phyloP scores from a whole-genome alignment of 345 rosid genomes.

The Salix dunnii region DNA sequence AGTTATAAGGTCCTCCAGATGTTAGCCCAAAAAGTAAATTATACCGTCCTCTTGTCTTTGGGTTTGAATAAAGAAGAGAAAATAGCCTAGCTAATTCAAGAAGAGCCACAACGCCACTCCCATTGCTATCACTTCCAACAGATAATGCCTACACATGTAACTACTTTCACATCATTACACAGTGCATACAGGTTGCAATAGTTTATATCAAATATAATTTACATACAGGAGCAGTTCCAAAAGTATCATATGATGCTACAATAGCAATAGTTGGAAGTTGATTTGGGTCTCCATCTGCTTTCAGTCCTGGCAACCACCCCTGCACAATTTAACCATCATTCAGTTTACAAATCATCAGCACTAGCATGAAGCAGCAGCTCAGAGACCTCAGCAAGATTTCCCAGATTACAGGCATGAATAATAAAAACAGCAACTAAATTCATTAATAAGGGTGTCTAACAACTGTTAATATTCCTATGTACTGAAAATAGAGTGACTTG shows the following conservation, averaged over 20 bases:
- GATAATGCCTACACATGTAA: constrained; percentile 71
- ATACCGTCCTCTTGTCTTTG: constrained; percentile 92
- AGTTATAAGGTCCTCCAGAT: constrained; percentile 96
- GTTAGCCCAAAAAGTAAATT: constrained; percentile 91
- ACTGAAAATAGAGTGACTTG: not conserved
- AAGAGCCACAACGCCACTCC: constrained; percentile 90
- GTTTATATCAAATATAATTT: not conserved
- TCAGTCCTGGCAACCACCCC: constrained; percentile 97
- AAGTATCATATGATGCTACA: constrained; percentile 93
- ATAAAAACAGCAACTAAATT: not conserved
- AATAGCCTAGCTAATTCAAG: constrained; percentile 95
- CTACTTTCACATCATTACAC: constrained; percentile 12
- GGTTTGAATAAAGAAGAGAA: constrained; percentile 84
- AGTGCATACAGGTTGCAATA: not conserved
- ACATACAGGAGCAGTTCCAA: constrained; percentile 96
- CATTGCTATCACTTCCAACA: constrained; percentile 94
- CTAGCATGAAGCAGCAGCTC: not conserved
- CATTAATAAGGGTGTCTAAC: not conserved
- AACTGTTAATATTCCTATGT: not conserved
- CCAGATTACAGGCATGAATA: not conserved
- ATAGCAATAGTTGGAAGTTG: constrained; percentile 94
- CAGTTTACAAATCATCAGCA: constrained; percentile 17
- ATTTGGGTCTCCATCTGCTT: constrained; percentile 80
- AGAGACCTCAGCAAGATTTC: not conserved
- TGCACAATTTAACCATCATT: constrained; percentile 29